A percentile compares a stretch with the other conserved stretches of the same genome.
phyloP scores from a whole-genome alignment of 179 eudicot species.

The Actinidia arguta region DNA sequence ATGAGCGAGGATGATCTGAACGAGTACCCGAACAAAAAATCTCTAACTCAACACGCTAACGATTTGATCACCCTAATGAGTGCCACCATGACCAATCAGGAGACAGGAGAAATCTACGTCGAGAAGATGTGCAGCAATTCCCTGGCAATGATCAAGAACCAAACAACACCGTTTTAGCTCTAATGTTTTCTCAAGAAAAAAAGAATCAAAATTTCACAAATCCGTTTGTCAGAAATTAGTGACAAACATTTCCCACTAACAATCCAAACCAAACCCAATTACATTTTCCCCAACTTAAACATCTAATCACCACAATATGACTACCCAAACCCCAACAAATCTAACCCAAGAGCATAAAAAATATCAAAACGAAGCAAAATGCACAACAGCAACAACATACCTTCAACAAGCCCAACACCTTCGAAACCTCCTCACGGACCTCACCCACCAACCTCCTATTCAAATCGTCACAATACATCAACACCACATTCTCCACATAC shows the following conservation, averaged over 20 bases:
- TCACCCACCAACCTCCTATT: slow-evolving; percentile 65
- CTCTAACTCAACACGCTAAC: slow-evolving; percentile 41
- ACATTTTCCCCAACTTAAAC: not conserved
- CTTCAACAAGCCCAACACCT: slow-evolving; percentile 75
- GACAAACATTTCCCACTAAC: not conserved
- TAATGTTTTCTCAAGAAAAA: not conserved
- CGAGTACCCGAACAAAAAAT: slow-evolving; percentile 38
- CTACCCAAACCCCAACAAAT: not conserved
- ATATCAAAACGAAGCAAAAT: not conserved
- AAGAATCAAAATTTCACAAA: not conserved
- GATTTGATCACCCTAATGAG: slow-evolving; percentile 68
- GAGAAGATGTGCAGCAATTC: not conserved
- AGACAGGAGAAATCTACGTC: no score
- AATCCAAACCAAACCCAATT: not conserved
- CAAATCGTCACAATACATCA: slow-evolving; percentile 84
- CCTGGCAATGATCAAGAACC: not conserved
- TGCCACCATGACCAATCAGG: slow-evolving; percentile 73
- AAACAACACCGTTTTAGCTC: not conserved
- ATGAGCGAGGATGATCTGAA: slow-evolving; percentile 36
- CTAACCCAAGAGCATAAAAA: not conserved
- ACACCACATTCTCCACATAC: slow-evolving; percentile 62
- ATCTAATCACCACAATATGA: not conserved
- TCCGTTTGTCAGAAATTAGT: not conserved
- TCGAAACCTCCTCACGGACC: slow-evolving; percentile 66
- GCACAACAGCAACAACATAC: slow-evolving; percentile 32